Conservation (phyloP, 768 basidiomycete species). For the Floccularia luteovirens region DNA sequence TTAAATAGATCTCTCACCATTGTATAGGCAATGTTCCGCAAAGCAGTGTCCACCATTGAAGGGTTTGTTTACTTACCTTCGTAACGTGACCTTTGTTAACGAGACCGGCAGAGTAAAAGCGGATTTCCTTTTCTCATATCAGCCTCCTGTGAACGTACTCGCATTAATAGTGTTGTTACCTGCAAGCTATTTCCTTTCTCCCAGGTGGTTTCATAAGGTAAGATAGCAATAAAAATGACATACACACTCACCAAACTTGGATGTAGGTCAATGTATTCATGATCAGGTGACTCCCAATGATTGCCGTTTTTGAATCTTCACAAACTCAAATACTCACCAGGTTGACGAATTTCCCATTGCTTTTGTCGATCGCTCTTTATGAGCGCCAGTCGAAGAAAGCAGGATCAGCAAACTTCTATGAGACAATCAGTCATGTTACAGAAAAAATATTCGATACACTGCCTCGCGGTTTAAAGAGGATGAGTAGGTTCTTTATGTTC, state of each 20-base stretch:
- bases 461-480: constrained; percentile 65
- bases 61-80: constrained; percentile 39
- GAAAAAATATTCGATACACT: constrained; percentile 70
- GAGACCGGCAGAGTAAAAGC: constrained; percentile 59
- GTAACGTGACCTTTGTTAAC: background rate
- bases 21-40: constrained; percentile 84
- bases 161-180: constrained; percentile 87
- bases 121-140: constrained; percentile 90
- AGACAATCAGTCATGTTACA: constrained; percentile 58
- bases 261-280: constrained; percentile 77
- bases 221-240: constrained; percentile 1
- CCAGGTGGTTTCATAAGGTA: constrained; percentile 98
- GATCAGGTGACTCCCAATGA: constrained; percentile 47
- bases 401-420: constrained; percentile 60
- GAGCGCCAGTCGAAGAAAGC: constrained; percentile 76
- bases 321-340: constrained; percentile 23
- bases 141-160: constrained; percentile 86
- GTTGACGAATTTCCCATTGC: constrained; percentile 76
- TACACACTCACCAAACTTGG: background rate
- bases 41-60: constrained; percentile 91
- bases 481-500: constrained; percentile 47
- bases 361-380: constrained; percentile 75
- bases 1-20: constrained; percentile 3
- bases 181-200: constrained; percentile 74
- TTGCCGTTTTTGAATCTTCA: background rate